Base-by-base conservation (phyloP, 2,329 filamentous ascomycete genomes). In the Monosporascus sp. region DNA sequence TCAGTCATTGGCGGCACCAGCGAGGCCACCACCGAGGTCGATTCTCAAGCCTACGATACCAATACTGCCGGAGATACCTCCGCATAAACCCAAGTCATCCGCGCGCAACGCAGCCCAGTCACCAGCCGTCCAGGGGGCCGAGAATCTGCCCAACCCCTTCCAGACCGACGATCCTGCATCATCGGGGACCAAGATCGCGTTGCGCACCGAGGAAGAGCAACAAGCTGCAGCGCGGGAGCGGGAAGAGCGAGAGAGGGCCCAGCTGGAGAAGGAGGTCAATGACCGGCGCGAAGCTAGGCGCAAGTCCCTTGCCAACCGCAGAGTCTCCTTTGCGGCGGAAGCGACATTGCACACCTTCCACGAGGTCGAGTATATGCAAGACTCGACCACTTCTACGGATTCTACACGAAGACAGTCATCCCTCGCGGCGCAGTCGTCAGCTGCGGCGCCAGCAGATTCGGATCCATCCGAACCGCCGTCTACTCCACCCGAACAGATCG, bases 291-390 rank as follows among this genome's bases (percentile, higher is more conserved):
- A 96, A 69, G 92, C 90, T 45, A 86, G 94, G 58, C 83, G 94
- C 62, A 97, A 97, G 69, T 97, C 92, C 18, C 80, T 96, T 53
- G 91, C 93, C 48, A 96, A 94, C 68, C 85, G 94, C 65, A 85
- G 94, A 66, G 94, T 99, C 36, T 97, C 93, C 0, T 99, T 99
- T 71, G 94, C 94, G 5, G 94, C 94, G 1, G 94, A 99, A 72
- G 94, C 94, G 14, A 99, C 94, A 3, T 79, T 99, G 37, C 94
- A 99, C 68, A 99, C 94, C 0, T 97, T 96, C 80, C 92, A 97
- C 66, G 92, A 94, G 52, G 83, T 97, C 45, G 93, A 97, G 65
- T 88, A 92, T 57, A 81, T 85, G 67, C 90, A 92, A 65, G 92
- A 97, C 67, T 90, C 90, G 20, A 95, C 91, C 1, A 88, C 87